Percentiles rank a stretch among this genome's conserved stretches.
phyloP scores from a whole-genome alignment of 106 monocot species.

The Cymbidium sinense region DNA sequence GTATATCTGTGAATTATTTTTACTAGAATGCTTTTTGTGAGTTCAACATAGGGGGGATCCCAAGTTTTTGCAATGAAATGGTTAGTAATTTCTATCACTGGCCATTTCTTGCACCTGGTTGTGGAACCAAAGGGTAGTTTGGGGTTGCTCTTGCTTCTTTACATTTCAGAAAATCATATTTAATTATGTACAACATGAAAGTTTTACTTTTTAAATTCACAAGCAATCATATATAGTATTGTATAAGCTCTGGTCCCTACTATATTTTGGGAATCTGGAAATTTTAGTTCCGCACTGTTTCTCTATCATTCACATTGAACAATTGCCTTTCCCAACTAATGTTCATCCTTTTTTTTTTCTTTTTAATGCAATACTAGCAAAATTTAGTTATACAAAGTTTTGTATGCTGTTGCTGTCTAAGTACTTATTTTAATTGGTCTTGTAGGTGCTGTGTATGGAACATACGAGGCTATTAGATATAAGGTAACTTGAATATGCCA shows the following conservation, averaged over 20 bases:
- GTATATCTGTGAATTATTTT: background rate
- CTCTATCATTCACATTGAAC: background rate
- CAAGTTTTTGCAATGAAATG: background rate
- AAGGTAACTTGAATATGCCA: constrained; percentile 37
- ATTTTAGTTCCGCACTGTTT: background rate
- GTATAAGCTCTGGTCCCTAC: too few relatives aligned
- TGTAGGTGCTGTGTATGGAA: constrained; percentile 94
- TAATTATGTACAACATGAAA: too few relatives aligned
- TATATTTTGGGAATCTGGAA: too few relatives aligned
- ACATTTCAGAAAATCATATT: too few relatives aligned
- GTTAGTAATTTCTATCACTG: background rate
- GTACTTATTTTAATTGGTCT: background rate
- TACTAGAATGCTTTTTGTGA: background rate
- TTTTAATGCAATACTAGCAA: background rate
- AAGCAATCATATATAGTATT: too few relatives aligned
- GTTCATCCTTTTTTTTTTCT: background rate
- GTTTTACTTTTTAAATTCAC: too few relatives aligned
- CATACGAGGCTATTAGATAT: constrained; percentile 80
- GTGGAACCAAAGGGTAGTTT: too few relatives aligned
- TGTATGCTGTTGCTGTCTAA: background rate
- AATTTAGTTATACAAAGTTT: background rate
- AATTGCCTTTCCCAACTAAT: background rate
- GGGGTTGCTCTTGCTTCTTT: too few relatives aligned
- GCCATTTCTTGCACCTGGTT: background rate
- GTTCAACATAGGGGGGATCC: background rate